Conservation (phyloP, 208 protist genomes). For the Strigomonas culicis region DNA sequence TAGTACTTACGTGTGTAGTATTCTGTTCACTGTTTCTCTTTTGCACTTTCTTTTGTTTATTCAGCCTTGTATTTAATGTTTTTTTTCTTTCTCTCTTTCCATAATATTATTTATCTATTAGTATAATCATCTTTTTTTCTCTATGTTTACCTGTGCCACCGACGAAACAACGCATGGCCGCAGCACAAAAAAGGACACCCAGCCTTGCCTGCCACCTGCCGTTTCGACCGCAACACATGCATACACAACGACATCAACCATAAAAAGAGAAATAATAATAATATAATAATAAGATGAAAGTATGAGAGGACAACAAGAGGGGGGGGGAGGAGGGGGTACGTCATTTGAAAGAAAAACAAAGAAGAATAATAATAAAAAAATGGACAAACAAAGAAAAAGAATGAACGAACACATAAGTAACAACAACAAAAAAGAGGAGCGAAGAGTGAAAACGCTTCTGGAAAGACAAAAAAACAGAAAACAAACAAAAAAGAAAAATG, state of each 20-base stretch:
- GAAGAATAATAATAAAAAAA: slow-evolving; percentile 12
- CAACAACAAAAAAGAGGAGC: not conserved
- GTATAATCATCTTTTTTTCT: not conserved
- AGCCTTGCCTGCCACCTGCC: too few species aligned
- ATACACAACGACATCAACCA: too few species aligned
- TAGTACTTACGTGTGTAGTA: not conserved
- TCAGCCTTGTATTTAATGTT: too few species aligned
- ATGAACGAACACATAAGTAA: not conserved
- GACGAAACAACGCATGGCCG: too few species aligned
- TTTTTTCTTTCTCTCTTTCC: not conserved
- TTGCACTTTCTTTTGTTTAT: not conserved
- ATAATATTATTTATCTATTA: not conserved
- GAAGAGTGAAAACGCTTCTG: not conserved
- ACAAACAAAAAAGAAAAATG: slow-evolving; percentile 9
- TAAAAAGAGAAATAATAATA: too few species aligned
- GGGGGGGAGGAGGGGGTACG: slow-evolving; percentile 10
- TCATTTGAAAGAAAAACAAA: slow-evolving; percentile 20
- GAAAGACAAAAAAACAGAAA: slow-evolving; percentile 11
- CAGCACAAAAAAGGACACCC: too few species aligned
- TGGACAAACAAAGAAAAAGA: slow-evolving; percentile 5
- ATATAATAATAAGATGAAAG: too few species aligned
- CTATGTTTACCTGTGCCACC: too few species aligned
- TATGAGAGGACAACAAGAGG: too few species aligned
- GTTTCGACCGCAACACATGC: too few species aligned
- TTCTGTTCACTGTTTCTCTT: not conserved